Evolutionary conservation across 768 basidiomycete genomes (phyloP), one percentile per base, ranked within the genome.

Genomic region (Tylopilus vinaceipallidus): DNA sequence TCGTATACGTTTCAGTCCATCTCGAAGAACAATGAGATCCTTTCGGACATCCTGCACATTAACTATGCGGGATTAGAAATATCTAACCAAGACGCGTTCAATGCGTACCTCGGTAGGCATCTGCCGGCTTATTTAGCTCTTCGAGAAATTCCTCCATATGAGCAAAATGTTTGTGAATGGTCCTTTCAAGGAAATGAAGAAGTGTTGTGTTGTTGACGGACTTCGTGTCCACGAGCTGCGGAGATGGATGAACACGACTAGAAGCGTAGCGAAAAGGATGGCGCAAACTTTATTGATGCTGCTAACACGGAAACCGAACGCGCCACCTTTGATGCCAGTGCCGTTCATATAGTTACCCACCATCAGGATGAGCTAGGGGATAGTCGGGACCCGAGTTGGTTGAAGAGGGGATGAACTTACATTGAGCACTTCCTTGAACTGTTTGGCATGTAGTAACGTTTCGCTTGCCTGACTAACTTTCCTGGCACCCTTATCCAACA

Each of bases 301-400:
- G 71, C 91, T 93, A 45, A 98, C 83, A 61, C 89, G 84, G 80
- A 99, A 99, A 51, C 95, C 95, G 59, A 91, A 95, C 1, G 97
- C 97, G 27, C 95, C 95, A 47, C 95, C 95, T 67, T 95, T 97
- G 60, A 92, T 80, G 46, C 95, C 93, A 45, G 92, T 88, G 6
- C 94, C 92, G 64, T 99, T 99, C 86, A 98, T 94, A 68, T 93
- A 99, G 67, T 99, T 99, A 36, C 95, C 95, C 57, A 99, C 82
- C 58, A 95, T 78, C 13, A 99, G 83, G 56, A 98, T 97, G 35
- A 99, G 80, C 87, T 86, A 45, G 17, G 37, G 6, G 4, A 35
- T 37, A 22, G 41, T 57, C 34, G 60, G 30, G 11, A n/a, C 32
- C 17, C 37, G 24, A 19, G 47, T 39, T 30, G 24, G 23, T 20